phyloP scores from a whole-genome alignment of 2,329 filamentous ascomycete genomes.

The Ophiostoma angusticollis region DNA sequence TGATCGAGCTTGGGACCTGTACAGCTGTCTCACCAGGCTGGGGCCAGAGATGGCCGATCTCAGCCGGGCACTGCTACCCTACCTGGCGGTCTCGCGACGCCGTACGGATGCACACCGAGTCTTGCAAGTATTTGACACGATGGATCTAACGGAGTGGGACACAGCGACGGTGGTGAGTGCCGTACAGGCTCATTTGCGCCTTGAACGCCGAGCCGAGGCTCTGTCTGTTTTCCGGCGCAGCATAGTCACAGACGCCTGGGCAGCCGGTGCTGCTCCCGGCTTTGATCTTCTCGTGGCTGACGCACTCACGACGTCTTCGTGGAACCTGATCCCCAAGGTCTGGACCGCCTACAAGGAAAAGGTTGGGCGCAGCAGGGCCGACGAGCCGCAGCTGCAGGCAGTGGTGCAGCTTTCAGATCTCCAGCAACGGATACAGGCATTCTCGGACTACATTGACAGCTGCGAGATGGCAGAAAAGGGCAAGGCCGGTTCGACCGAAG shows the following conservation, averaged over 20 bases:
- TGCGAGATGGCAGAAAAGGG: not conserved
- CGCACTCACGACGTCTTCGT: conserved; percentile 25
- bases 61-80: conserved; percentile 24
- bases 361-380: conserved; percentile 1
- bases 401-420: conserved; percentile 1
- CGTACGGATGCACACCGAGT: conserved; percentile 32
- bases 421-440: not conserved
- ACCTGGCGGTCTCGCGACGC: conserved; percentile 31
- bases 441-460: not conserved
- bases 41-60: conserved; percentile 17
- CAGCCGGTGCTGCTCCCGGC: conserved; percentile 17
- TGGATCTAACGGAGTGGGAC: conserved; percentile 27
- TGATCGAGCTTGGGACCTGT: conserved; percentile 32
- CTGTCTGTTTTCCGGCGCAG: conserved; percentile 28
- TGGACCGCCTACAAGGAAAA: conserved; percentile 23
- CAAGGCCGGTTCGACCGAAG: not conserved
- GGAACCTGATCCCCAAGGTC: conserved; percentile 23
- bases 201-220: conserved; percentile 27
- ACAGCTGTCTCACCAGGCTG: conserved; percentile 24
- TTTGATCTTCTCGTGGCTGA: conserved; percentile 32
- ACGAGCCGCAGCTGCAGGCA: conserved; percentile 24
- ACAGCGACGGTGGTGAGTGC: conserved; percentile 27
- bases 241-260: conserved; percentile 3
- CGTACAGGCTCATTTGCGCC: conserved; percentile 28
- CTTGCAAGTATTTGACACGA: conserved; percentile 29